Percentiles rank a stretch among this genome's conserved stretches.
Conservation (phyloP, 2,329 filamentous ascomycete species). For the Cladosporium sp. region DNA sequence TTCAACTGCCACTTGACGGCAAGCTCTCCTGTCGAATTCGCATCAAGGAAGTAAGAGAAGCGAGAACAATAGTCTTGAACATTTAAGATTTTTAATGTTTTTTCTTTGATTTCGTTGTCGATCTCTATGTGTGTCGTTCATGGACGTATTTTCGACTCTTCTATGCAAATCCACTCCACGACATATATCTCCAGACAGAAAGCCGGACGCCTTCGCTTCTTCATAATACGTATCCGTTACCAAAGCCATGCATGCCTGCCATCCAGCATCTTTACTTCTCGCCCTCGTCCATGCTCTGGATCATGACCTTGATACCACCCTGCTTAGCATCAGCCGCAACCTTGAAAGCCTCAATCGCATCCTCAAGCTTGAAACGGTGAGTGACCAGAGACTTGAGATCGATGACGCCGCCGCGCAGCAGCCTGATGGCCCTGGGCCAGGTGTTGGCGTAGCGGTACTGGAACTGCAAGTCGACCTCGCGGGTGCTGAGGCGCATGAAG, state of each 20-base stretch:
- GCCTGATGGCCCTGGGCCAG: conserved; percentile 88
- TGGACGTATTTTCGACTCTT: background rate
- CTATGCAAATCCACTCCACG: background rate
- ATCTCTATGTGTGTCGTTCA: background rate
- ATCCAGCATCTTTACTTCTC: conserved; percentile 29
- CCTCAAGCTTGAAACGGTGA: conserved; percentile 81
- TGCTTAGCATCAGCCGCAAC: conserved; percentile 85
- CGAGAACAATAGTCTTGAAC: too few species aligned
- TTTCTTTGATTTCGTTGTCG: conserved; percentile 4
- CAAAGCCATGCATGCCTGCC: background rate
- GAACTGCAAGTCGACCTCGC: conserved; percentile 92
- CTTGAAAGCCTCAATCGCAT: conserved; percentile 86
- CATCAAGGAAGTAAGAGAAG: too few species aligned
- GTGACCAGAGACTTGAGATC: conserved; percentile 82
- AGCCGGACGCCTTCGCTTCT: conserved; percentile 13
- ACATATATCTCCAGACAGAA: background rate
- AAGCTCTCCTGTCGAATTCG: too few species aligned
- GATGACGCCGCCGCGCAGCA: conserved; percentile 82
- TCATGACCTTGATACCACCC: conserved; percentile 97
- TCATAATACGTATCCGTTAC: background rate
- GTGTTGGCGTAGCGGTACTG: conserved; percentile 97
- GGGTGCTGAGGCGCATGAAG: conserved; percentile 88
- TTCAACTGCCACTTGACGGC: too few species aligned
- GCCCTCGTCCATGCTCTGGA: conserved; percentile 64
- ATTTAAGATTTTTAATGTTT: background rate